These are phyloP conservation scores for Hansenula lynferdii DNA, from an alignment of 1,139 yeast genomes.

Conservation along the genomic window DNA sequence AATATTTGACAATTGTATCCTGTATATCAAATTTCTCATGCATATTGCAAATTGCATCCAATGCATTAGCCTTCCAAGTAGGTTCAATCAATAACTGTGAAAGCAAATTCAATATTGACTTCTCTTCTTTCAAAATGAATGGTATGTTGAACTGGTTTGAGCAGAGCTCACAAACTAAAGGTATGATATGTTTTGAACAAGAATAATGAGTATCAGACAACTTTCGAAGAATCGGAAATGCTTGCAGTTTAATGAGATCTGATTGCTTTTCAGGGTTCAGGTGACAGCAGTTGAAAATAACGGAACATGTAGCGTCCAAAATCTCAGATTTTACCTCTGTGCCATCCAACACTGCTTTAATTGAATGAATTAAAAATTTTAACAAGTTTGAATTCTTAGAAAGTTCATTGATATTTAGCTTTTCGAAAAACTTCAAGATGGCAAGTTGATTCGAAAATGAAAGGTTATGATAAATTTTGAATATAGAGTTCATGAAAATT, in stretches of 20 bases:
- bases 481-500: constrained; percentile 41
- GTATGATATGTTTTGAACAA: constrained; percentile 57
- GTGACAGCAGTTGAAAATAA: constrained; percentile 53
- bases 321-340: constrained; percentile 35
- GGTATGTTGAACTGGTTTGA: constrained; percentile 39
- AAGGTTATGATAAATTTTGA: constrained; percentile 35
- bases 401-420: constrained; percentile 9
- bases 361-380: constrained; percentile 22
- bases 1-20: constrained; percentile 10
- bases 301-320: constrained; percentile 39
- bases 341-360: constrained; percentile 22
- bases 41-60: constrained; percentile 43
- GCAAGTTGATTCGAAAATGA: constrained; percentile 31
- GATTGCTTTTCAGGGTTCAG: constrained; percentile 48
- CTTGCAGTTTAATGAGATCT: constrained; percentile 50
- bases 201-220: constrained; percentile 44
- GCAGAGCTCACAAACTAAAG: constrained; percentile 59
- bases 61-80: constrained; percentile 66
- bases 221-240: constrained; percentile 44
- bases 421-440: constrained; percentile 37
- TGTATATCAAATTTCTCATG: constrained; percentile 12
- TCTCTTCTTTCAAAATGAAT: constrained; percentile 34
- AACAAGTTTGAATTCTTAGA: constrained; percentile 20
- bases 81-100: constrained; percentile 49
- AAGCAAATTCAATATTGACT: constrained; percentile 41